A percentile compares a stretch with the other conserved stretches of the same genome.
Evolutionary conservation across 2,329 filamentous ascomycete genomes (phyloP).

Genomic region (Cladosporium austrohemisphaericum): DNA sequence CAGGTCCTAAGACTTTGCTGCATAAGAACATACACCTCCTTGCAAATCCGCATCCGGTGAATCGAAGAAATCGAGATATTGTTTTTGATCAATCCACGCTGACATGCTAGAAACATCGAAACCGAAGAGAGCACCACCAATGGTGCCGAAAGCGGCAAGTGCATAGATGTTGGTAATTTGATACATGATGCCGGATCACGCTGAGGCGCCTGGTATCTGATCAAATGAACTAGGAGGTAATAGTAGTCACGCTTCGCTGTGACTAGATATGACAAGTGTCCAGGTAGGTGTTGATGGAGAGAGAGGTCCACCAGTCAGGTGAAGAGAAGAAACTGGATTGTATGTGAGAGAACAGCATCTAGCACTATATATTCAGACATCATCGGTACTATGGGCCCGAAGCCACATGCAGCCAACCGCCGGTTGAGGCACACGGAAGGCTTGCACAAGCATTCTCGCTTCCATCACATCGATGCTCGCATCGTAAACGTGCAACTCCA

Average conservation of each 20-base stretch:
- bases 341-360: no score
- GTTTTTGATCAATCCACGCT: slow-evolving; percentile 49
- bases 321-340: slow-evolving; percentile 19
- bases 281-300: no score
- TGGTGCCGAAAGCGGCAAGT: slow-evolving; percentile 55
- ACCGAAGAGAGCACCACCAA: slow-evolving; percentile 69
- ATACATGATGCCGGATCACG: slow-evolving; percentile 5
- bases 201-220: no score
- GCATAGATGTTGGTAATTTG: slow-evolving; percentile 55
- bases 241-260: no score
- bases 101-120: slow-evolving; percentile 74
- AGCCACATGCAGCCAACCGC: neutral
- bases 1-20: no score
- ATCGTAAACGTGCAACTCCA: slow-evolving; percentile 4
- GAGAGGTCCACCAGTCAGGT: no score
- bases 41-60: slow-evolving; percentile 53
- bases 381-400: neutral
- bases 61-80: slow-evolving; percentile 67
- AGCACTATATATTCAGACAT: neutral
- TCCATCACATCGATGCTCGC: neutral
- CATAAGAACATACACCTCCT: slow-evolving; percentile 50
- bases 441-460: slow-evolving; percentile 8
- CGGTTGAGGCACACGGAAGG: slow-evolving; percentile 6
- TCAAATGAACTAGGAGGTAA: no score
- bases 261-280: no score